Evolutionary conservation across 345 rosid genomes (phyloP), one percentile per base, ranked within the genome.

Genomic region (Brassica napus): DNA sequence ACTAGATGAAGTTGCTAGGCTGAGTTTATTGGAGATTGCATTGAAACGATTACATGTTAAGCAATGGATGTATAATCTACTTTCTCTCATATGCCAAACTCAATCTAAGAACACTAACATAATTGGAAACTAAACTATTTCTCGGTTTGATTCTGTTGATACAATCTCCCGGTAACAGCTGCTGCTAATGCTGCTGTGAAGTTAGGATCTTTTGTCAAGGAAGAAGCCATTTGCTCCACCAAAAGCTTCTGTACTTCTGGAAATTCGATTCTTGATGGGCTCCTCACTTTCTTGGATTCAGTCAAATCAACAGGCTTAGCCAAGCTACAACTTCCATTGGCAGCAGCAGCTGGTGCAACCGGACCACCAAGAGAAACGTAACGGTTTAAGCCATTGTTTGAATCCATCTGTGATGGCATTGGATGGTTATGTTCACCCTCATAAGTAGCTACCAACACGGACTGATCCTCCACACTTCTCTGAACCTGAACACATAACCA

Each of bases 391-490:
- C 89, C 83, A 1, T 84, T 69, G 73, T 86, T 81, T 68, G 90
- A 84, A 60, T 93, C 98, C 71, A 77, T 68, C 65, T 86, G 90
- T 10, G 93, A 77, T 0, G 91, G 93, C 75, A 82, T 85, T 30
- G 94, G 93, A 86, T 95, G 99, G 83, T 91, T 95, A 85, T 95
- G 99, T 80, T 91, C 99, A 21, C 99, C 99, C 77, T 95, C 99
- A 30, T 95, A 95, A 4, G 99, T 95, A 5, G 99, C 98, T 14
- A 95, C 97, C 39, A 95, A 44, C 6, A 95, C 85, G 0, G 93
- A 87, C 75, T 93, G 99, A 37, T 95, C 99, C 26, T 95, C 98
- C 1, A 83, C 86, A 65, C 92, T 95, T 86, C 99, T 88, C 68
- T 95, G 99, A 69, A 95, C 99, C 98, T 94, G 82, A 81, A 87